Percentiles rank a stretch among this genome's conserved stretches.
Conservation (phyloP, 1,139 yeast genomes). For the Meyerozyma carpophila region DNA sequence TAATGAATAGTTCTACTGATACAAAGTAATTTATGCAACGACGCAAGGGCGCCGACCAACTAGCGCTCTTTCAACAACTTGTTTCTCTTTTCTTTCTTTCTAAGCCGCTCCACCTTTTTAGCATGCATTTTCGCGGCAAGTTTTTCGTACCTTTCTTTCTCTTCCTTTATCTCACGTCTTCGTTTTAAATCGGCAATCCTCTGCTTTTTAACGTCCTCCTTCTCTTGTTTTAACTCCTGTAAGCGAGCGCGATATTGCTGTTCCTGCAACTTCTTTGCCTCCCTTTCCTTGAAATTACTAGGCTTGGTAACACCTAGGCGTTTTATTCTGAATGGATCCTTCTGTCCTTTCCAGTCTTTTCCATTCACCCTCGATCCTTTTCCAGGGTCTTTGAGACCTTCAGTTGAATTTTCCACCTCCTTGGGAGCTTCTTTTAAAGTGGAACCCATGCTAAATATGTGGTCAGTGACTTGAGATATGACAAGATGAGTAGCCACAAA, state of each 20-base stretch:
- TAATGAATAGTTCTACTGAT: background rate
- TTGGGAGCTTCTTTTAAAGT: background rate
- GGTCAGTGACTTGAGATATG: background rate
- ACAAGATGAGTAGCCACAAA: background rate
- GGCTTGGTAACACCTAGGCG: slow-evolving; percentile 4
- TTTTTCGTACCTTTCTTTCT: slow-evolving; percentile 66
- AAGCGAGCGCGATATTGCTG: slow-evolving; percentile 47
- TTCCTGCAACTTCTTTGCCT: slow-evolving; percentile 33
- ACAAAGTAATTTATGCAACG: background rate
- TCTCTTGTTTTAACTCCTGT: slow-evolving; percentile 57
- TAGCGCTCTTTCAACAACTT: slow-evolving; percentile 68
- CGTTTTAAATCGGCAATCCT: slow-evolving; percentile 54
- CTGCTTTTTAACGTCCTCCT: slow-evolving; percentile 46
- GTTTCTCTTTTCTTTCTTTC: slow-evolving; percentile 78
- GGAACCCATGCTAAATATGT: background rate
- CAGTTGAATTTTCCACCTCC: background rate
- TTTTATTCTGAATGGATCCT: slow-evolving; percentile 45
- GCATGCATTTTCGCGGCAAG: slow-evolving; percentile 73
- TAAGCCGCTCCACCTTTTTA: slow-evolving; percentile 71
- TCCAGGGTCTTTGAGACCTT: slow-evolving; percentile 19
- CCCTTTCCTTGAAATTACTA: slow-evolving; percentile 22
- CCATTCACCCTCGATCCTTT: slow-evolving; percentile 49
- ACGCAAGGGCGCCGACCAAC: background rate
- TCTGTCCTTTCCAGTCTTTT: slow-evolving; percentile 53
- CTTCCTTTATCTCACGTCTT: slow-evolving; percentile 65